phyloP scores from a whole-genome alignment of 2,329 filamentous ascomycete species.

The Verticillium albo-atrum region DNA sequence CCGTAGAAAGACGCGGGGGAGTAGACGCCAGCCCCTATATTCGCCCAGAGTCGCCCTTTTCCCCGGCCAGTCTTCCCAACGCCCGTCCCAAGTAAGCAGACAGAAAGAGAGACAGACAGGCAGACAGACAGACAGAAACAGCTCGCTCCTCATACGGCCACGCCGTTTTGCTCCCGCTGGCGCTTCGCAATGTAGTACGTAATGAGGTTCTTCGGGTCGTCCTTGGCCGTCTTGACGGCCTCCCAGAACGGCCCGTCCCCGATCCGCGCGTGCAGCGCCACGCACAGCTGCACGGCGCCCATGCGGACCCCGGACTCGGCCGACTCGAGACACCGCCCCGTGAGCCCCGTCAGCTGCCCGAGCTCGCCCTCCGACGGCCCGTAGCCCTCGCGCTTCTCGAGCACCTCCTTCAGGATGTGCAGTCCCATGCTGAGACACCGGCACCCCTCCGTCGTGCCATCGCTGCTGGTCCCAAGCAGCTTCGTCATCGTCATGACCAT shows the following conservation, averaged over 20 bases:
- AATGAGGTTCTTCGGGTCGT: constrained; percentile 71
- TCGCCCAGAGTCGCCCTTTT: too few species aligned
- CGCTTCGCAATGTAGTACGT: constrained; percentile 77
- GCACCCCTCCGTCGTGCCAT: constrained; percentile 37
- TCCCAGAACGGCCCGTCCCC: constrained; percentile 64
- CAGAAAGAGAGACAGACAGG: background rate
- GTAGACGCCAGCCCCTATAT: too few species aligned
- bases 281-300: constrained; percentile 76
- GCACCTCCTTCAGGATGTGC: constrained; percentile 55
- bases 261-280: constrained; percentile 61
- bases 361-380: constrained; percentile 48
- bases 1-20: too few species aligned
- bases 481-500: constrained; percentile 50
- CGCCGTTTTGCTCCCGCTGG: constrained; percentile 45
- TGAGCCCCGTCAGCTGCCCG: constrained; percentile 43
- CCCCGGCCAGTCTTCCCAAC: too few species aligned
- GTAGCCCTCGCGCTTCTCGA: constrained; percentile 46
- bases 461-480: constrained; percentile 41
- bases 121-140: background rate
- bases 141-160: too few species aligned
- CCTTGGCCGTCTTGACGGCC: constrained; percentile 57
- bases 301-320: constrained; percentile 61
- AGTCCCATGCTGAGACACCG: constrained; percentile 59
- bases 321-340: constrained; percentile 55
- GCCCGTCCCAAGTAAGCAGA: too few species aligned